Percentiles rank a stretch among this genome's conserved stretches.
Conservation (phyloP, 129 eudicot genomes). For the Pseudognaphalium luteoalbum region DNA sequence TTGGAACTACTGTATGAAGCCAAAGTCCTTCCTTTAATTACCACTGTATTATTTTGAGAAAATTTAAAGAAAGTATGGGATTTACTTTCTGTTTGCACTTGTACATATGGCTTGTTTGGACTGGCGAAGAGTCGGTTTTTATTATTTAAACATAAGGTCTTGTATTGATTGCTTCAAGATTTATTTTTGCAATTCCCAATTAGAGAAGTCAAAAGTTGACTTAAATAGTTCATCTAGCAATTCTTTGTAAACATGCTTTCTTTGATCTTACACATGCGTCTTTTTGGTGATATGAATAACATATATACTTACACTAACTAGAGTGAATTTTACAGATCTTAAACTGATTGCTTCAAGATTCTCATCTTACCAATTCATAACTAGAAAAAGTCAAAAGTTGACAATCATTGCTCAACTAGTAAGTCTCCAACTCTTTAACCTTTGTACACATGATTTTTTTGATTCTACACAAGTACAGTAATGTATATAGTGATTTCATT, state of each 20-base stretch:
- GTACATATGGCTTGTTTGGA: neutral
- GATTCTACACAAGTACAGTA: conserved; percentile 8
- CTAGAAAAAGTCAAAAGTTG: neutral
- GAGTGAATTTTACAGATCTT: neutral
- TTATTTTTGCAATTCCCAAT: neutral
- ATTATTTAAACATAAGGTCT: neutral
- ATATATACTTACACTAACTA: neutral
- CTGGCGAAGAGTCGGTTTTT: neutral
- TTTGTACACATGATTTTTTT: conserved; percentile 13
- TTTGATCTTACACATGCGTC: neutral
- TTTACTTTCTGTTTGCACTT: conserved; percentile 2
- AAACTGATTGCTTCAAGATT: neutral
- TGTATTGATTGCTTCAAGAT: conserved; percentile 8
- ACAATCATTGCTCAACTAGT: neutral
- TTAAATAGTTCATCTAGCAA: neutral
- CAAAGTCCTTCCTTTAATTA: conserved; percentile 7
- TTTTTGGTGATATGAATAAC: neutral
- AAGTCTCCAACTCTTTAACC: neutral
- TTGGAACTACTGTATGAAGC: conserved; percentile 23
- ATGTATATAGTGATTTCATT: neutral
- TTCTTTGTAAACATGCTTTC: neutral
- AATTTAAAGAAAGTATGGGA: conserved; percentile 6
- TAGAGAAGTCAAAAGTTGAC: neutral
- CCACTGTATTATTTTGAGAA: conserved; percentile 16
- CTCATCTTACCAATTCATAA: neutral